These are phyloP conservation scores for Agarophyton chilense DNA, from an alignment of 23 red algal genomes.

Conservation along the genomic window DNA sequence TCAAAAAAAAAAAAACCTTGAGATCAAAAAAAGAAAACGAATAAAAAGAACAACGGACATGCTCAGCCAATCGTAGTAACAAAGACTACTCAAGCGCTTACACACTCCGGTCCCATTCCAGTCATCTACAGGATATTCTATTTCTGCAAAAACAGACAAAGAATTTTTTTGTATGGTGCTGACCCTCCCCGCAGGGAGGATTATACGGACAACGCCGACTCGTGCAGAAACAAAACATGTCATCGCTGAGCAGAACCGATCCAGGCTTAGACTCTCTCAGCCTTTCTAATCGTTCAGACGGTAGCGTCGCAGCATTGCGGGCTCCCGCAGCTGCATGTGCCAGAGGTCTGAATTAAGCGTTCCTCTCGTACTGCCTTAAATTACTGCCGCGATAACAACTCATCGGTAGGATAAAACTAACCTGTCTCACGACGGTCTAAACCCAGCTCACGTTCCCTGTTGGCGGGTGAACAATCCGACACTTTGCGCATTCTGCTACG, in stretches of 20 bases:
- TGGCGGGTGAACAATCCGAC: slow-evolving; percentile 76
- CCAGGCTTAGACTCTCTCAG: too few relatives aligned
- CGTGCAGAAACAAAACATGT: slow-evolving; percentile 11
- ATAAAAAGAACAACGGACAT: too few relatives aligned
- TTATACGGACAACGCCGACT: slow-evolving; percentile 16
- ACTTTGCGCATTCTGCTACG: slow-evolving; percentile 69
- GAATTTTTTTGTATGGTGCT: too few relatives aligned
- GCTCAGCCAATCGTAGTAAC: too few relatives aligned
- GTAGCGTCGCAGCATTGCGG: too few relatives aligned
- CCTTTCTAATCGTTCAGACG: slow-evolving; percentile 58
- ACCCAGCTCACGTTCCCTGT: slow-evolving; percentile 75
- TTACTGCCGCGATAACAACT: slow-evolving; percentile 89
- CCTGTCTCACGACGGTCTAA: too few relatives aligned
- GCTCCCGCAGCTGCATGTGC: slow-evolving; percentile 59
- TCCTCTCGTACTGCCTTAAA: slow-evolving; percentile 69
- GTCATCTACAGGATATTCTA: too few relatives aligned
- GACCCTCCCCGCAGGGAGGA: not conserved
- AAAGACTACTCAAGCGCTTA: too few relatives aligned
- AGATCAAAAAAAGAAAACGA: too few relatives aligned
- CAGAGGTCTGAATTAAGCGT: slow-evolving; percentile 62
- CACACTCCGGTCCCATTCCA: too few relatives aligned
- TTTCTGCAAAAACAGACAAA: too few relatives aligned
- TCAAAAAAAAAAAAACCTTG: too few relatives aligned
- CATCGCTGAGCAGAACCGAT: slow-evolving; percentile 38
- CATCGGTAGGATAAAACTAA: slow-evolving; percentile 85